Percentiles rank a stretch among this genome's conserved stretches.
Evolutionary conservation across 371 early-diverging fungal species (phyloP).

Genomic region (Mortierella sp.): DNA sequence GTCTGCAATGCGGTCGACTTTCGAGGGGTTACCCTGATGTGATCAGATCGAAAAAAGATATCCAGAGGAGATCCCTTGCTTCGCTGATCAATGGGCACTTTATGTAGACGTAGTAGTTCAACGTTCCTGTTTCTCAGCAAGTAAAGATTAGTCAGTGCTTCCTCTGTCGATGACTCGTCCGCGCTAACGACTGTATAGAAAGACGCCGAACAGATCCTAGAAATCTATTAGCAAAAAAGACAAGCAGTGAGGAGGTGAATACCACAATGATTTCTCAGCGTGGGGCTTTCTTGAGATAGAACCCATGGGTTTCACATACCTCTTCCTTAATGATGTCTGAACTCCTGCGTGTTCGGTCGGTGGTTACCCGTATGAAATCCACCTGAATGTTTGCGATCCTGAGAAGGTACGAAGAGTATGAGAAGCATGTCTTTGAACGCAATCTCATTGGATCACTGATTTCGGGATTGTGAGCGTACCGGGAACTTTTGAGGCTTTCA

Average conservation of each 20-base stretch:
- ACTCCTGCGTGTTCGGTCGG: background rate
- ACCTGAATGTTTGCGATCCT: conserved; percentile 34
- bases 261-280: no score
- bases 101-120: conserved; percentile 18
- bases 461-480: conserved; percentile 9
- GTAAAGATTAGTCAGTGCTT: conserved; percentile 32
- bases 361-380: conserved; percentile 39
- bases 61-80: conserved; percentile 2
- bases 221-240: conserved; percentile 19
- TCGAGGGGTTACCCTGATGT: conserved; percentile 4
- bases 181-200: conserved; percentile 20
- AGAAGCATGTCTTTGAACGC: background rate
- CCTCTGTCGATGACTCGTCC: conserved; percentile 20
- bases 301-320: background rate
- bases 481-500: conserved; percentile 17
- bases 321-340: conserved; percentile 15
- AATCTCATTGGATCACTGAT: background rate
- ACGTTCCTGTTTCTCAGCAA: conserved; percentile 27
- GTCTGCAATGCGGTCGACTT: background rate
- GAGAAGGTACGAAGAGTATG: background rate
- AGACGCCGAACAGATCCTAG: conserved; percentile 32
- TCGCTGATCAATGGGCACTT: background rate
- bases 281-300: no score
- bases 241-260: no score
- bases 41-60: conserved; percentile 25